Percentiles rank a stretch among this genome's conserved stretches.
Conservation (phyloP, 2,329 filamentous ascomycete genomes). For the Fusarium succisae region DNA sequence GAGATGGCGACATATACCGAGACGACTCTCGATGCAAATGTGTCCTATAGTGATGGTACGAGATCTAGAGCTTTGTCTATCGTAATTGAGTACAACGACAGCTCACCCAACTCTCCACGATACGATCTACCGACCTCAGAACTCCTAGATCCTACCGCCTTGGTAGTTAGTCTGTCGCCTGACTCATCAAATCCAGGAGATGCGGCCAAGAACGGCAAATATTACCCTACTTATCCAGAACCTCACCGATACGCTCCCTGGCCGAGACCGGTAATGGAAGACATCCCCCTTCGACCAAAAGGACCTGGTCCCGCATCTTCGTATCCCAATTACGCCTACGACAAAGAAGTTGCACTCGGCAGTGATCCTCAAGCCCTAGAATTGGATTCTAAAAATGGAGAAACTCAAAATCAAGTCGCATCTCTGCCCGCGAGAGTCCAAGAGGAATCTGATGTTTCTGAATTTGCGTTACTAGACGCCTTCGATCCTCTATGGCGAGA, state of each 20-base stretch:
- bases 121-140: accelerated
- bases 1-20: slow-evolving; percentile 20
- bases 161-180: too few relatives aligned
- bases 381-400: background rate
- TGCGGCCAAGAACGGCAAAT: too few relatives aligned
- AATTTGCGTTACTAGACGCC: background rate
- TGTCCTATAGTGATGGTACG: background rate
- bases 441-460: accelerated
- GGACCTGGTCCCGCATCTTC: background rate
- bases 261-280: too few relatives aligned
- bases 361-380: background rate
- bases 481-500: background rate
- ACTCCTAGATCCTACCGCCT: too few relatives aligned
- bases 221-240: too few relatives aligned
- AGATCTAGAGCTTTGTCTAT: background rate
- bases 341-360: background rate
- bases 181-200: too few relatives aligned
- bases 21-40: background rate
- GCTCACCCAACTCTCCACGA: accelerated
- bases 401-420: background rate
- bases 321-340: background rate
- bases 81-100: background rate
- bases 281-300: background rate
- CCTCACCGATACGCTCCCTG: too few relatives aligned
- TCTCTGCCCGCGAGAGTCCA: background rate